Evolutionary conservation across 2,329 filamentous ascomycete genomes (phyloP).

Genomic region (Pseudogymnoascus sp.): DNA sequence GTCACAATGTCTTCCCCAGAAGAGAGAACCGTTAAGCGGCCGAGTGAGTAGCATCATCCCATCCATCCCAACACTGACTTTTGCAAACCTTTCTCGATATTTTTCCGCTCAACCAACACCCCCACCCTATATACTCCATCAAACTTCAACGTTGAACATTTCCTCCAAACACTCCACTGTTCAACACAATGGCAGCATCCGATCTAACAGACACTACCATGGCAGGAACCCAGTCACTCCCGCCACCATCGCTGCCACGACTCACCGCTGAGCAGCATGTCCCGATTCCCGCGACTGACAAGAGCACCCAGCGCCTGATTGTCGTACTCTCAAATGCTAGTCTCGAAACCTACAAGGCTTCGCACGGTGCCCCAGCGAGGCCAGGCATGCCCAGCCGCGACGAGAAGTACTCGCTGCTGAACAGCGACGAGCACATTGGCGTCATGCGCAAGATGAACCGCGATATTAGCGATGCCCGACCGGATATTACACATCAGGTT

Average conservation of each 20-base stretch:
- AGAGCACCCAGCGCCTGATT: slow-evolving; percentile 83
- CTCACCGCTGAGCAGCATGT: slow-evolving; percentile 88
- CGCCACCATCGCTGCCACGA: slow-evolving; percentile 81
- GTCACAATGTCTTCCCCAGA: slow-evolving; percentile 23
- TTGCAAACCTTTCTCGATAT: slow-evolving; percentile 1
- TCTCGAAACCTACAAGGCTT: slow-evolving; percentile 93
- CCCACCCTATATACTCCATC: not conserved
- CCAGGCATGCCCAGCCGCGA: slow-evolving; percentile 58
- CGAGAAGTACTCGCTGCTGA: slow-evolving; percentile 94
- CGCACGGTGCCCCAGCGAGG: slow-evolving; percentile 59
- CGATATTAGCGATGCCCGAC: slow-evolving; percentile 94
- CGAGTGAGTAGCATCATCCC: slow-evolving; percentile 23
- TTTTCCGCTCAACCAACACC: not conserved
- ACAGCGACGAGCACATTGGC: slow-evolving; percentile 98
- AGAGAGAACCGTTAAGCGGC: slow-evolving; percentile 23
- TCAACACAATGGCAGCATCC: slow-evolving; percentile 2
- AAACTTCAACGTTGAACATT: slow-evolving; percentile 8
- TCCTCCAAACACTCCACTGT: slow-evolving; percentile 1
- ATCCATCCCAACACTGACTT: not conserved
- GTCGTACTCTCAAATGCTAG: slow-evolving; percentile 96
- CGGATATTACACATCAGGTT: slow-evolving; percentile 98
- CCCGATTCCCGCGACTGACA: slow-evolving; percentile 77
- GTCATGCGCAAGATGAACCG: slow-evolving; percentile 99
- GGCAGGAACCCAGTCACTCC: slow-evolving; percentile 86
- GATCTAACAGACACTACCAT: slow-evolving; percentile 19